Base-by-base conservation (phyloP, 768 basidiomycete genomes). In the Fomitopsis pulvina region DNA sequence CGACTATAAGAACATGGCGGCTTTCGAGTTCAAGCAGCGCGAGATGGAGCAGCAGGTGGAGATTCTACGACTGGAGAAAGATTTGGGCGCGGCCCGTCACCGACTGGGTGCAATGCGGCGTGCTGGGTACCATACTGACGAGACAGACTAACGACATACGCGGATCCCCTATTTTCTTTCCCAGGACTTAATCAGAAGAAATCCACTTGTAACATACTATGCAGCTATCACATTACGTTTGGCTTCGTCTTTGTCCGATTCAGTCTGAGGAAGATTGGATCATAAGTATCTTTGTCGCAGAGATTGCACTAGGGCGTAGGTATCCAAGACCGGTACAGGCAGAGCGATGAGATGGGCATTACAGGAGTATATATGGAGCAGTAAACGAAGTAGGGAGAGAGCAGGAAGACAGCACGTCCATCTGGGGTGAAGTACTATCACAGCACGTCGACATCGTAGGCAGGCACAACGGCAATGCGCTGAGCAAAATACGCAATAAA, bases 41-140 rank as follows among this genome's bases (percentile, higher is more conserved):
- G 95, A 98, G 78, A 97, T 99, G 93, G 96, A 98, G 71, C 92
- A 95, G 62, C 94, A 97, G 68, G 96, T 98, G n/a, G 90, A 95
- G 66, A 96, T 99, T 57, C 73, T 99, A 57, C 93, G 86, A 64
- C 68, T 97, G 59, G 96, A 98, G 74, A 96, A 96, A 72, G 93
- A 97, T 0, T 73, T 99, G 30, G 88, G 88, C 20, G 93, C 83
- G 40, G 87, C 90, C 18, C 79, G 90, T 53, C 86, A 87, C 65
- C 77, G 79, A 54, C 68, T 92, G 50, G 90, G 90, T 25, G 81
- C 80, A 18, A 92, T 92, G 89, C 78, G 90, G 58, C 78, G 89
- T 41, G 90, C 90, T 45, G 90, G 90, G 62, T 92, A 92, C 61
- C 90, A 92, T 65, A 88, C 88, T 26, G 79, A 88, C 59, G 88